Evolutionary conservation across 345 rosid species (phyloP).

Genomic region (Boechera divaricarpa): DNA sequence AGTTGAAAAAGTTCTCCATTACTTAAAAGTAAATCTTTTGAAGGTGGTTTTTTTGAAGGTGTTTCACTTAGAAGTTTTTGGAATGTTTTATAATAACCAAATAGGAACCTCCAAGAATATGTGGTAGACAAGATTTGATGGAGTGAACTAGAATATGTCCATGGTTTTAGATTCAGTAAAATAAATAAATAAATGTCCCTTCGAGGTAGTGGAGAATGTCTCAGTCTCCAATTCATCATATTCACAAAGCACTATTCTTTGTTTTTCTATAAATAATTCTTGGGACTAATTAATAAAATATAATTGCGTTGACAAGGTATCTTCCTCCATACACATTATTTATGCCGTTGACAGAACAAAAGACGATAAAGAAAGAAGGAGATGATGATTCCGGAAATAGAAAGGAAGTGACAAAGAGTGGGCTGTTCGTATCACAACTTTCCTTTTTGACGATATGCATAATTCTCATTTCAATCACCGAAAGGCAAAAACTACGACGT

Average conservation of each 20-base stretch:
- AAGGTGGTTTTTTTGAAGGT: neutral
- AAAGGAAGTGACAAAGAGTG: constrained; percentile 12
- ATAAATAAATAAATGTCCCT: neutral
- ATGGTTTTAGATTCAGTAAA: constrained; percentile 13
- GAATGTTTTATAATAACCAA: neutral
- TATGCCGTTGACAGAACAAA: constrained; percentile 40
- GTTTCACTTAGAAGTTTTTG: neutral
- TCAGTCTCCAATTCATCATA: neutral
- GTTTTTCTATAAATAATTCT: neutral
- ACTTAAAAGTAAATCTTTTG: neutral
- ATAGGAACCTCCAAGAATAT: neutral
- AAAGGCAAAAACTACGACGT: constrained; percentile 51
- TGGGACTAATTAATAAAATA: neutral
- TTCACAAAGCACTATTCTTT: constrained; percentile 2
- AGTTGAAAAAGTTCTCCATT: neutral
- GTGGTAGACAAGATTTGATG: constrained; percentile 20
- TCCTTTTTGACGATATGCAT: constrained; percentile 54
- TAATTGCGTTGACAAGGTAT: constrained; percentile 49
- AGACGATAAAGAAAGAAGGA: neutral
- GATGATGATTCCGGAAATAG: constrained; percentile 1
- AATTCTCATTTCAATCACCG: constrained; percentile 57
- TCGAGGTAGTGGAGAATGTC: constrained; percentile 21
- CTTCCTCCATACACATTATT: constrained; percentile 66
- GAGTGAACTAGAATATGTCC: constrained; percentile 19
- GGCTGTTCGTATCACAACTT: constrained; percentile 49